Percentiles rank a stretch among this genome's conserved stretches.
Evolutionary conservation across 352 stramenopile genomes (phyloP).

Genomic region (Aphanomyces cochlioides): DNA sequence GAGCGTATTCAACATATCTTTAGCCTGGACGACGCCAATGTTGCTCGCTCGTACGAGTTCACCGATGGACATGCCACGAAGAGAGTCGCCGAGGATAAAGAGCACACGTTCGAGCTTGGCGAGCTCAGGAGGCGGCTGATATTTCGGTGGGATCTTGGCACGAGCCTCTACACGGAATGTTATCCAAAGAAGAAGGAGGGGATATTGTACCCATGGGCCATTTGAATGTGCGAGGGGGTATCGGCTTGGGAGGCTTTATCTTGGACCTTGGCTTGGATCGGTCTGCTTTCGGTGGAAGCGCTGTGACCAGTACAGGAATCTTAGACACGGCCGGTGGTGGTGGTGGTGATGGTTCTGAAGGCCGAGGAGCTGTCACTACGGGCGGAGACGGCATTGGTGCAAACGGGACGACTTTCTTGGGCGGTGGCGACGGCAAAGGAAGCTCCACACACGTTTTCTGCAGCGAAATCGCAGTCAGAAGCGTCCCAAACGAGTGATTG

Average conservation of each 20-base stretch:
- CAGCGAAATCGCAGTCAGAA: constrained; percentile 72
- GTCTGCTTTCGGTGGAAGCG: constrained; percentile 4
- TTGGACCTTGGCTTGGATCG: background rate
- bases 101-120: constrained; percentile 85
- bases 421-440: background rate
- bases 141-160: constrained; percentile 79
- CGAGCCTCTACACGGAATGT: constrained; percentile 45
- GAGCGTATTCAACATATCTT: constrained; percentile 83
- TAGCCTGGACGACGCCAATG: constrained; percentile 77
- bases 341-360: background rate
- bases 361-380: background rate
- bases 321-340: background rate
- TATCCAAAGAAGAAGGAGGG: constrained; percentile 1
- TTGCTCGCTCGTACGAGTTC: constrained; percentile 79
- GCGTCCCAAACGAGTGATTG: constrained; percentile 65
- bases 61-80: constrained; percentile 78
- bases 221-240: constrained; percentile 49
- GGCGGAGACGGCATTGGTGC: background rate
- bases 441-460: constrained; percentile 39
- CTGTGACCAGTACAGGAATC: constrained; percentile 5
- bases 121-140: constrained; percentile 69
- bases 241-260: constrained; percentile 2
- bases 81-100: constrained; percentile 79
- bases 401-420: background rate
- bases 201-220: constrained; percentile 68